These are phyloP conservation scores for Pedinophyceae sp. DNA, from an alignment of 139 green algal genomes.

Conservation along the genomic window DNA sequence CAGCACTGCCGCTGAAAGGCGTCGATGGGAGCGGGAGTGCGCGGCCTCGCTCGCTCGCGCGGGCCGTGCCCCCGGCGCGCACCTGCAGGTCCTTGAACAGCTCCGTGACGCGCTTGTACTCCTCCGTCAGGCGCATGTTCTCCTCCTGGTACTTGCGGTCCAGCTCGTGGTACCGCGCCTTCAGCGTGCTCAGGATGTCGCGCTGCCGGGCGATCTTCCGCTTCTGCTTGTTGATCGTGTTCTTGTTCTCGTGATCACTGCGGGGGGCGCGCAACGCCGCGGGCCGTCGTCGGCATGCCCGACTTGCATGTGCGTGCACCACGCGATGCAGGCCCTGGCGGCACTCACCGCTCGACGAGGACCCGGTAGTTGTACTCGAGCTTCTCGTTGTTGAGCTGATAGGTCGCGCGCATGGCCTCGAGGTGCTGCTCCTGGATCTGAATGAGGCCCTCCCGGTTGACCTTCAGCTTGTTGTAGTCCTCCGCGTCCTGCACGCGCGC, in stretches of 20 bases:
- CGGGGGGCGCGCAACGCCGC: no score
- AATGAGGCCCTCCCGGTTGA: slow-evolving; percentile 66
- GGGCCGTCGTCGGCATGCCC: no score
- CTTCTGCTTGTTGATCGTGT: slow-evolving; percentile 69
- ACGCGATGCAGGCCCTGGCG: no score
- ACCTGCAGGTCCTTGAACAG: slow-evolving; percentile 71
- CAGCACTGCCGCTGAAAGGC: no score
- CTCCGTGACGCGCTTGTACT: slow-evolving; percentile 71
- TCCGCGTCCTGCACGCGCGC: slow-evolving; percentile 43
- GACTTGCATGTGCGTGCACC: no score
- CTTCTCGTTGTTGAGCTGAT: slow-evolving; percentile 79
- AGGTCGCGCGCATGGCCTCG: slow-evolving; percentile 63
- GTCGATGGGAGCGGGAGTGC: no score
- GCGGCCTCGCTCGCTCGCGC: no score
- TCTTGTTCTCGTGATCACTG: slow-evolving; percentile 25
- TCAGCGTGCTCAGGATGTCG: slow-evolving; percentile 50
- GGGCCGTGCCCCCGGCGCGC: no score
- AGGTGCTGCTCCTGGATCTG: slow-evolving; percentile 68
- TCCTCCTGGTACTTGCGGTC: slow-evolving; percentile 45
- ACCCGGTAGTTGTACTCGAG: slow-evolving; percentile 82
- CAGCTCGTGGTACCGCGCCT: slow-evolving; percentile 22
- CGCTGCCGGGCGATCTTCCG: slow-evolving; percentile 55
- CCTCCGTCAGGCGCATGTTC: slow-evolving; percentile 59
- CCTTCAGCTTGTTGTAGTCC: slow-evolving; percentile 72
- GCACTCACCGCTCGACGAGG: slow-evolving; percentile 46